Conservation (phyloP, 495 filamentous ascomycete genomes). For the Lasiosphaeriaceae sp. region DNA sequence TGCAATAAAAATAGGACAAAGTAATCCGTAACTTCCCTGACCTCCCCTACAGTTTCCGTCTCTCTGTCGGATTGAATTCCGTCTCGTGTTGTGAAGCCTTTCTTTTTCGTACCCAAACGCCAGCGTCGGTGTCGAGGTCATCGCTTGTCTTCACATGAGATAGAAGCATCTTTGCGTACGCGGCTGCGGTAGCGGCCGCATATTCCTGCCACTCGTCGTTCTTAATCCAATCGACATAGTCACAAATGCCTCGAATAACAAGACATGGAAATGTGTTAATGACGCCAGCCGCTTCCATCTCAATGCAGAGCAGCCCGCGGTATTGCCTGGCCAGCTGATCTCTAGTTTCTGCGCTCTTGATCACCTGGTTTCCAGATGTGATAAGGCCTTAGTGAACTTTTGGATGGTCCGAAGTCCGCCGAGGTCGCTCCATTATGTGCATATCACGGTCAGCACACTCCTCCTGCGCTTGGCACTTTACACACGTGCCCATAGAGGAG, state of each 20-base stretch:
- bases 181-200: constrained; percentile 31
- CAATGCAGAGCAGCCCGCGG: constrained; percentile 23
- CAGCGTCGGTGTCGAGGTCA: no score
- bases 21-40: no score
- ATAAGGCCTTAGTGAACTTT: constrained; percentile 8
- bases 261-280: constrained; percentile 19
- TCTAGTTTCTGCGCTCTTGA: background rate
- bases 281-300: constrained; percentile 21
- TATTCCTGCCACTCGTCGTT: constrained; percentile 34
- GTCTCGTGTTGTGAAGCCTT: no score
- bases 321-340: background rate
- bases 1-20: no score
- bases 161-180: constrained; percentile 29
- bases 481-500: no score
- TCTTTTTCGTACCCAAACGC: no score
- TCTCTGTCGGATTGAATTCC: no score
- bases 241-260: constrained; percentile 36
- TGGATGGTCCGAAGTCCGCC: no score
- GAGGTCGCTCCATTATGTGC: no score
- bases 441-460: constrained; percentile 20
- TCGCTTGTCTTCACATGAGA: no score
- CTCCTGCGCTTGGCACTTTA: no score
- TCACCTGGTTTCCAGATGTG: constrained; percentile 3
- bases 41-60: no score
- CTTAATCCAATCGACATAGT: constrained; percentile 39